phyloP scores from a whole-genome alignment of 139 green algal genomes.

The Picocystis salinarum region DNA sequence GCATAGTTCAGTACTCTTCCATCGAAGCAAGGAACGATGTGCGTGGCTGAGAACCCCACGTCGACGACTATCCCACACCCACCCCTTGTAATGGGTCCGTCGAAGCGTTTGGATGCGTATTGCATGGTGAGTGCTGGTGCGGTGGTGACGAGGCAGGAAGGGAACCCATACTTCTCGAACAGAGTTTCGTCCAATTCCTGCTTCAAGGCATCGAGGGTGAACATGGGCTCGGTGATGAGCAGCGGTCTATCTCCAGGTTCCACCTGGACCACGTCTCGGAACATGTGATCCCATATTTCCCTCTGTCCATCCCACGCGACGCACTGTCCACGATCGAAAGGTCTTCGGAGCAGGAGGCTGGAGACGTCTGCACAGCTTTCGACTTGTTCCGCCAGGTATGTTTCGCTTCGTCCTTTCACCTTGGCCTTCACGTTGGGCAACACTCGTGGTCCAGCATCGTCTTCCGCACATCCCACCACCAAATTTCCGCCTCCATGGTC shows the following conservation, averaged over 20 bases:
- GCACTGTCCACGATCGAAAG: too few relatives aligned
- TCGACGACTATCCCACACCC: constrained; percentile 48
- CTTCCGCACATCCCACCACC: too few relatives aligned
- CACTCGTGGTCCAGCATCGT: too few relatives aligned
- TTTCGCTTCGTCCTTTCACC: neutral
- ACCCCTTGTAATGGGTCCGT: constrained; percentile 13
- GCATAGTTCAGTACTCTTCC: constrained; percentile 19
- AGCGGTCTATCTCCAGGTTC: too few relatives aligned
- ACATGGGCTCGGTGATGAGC: too few relatives aligned
- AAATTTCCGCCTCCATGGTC: too few relatives aligned
- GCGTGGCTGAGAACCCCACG: constrained; percentile 55
- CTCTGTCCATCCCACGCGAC: too few relatives aligned
- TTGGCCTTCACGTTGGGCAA: neutral
- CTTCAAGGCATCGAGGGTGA: too few relatives aligned
- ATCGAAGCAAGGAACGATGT: constrained; percentile 51
- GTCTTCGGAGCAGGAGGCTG: neutral
- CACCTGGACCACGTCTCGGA: too few relatives aligned
- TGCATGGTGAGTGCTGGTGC: neutral
- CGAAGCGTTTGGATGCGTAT: constrained; percentile 4
- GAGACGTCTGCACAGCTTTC: neutral
- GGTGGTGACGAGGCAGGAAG: neutral
- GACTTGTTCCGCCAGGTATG: neutral
- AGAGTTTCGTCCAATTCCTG: too few relatives aligned
- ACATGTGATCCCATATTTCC: too few relatives aligned
- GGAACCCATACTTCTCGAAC: neutral